These are phyloP conservation scores for Deinandra increscens DNA, from an alignment of 129 eudicot genomes.

Conservation along the genomic window DNA sequence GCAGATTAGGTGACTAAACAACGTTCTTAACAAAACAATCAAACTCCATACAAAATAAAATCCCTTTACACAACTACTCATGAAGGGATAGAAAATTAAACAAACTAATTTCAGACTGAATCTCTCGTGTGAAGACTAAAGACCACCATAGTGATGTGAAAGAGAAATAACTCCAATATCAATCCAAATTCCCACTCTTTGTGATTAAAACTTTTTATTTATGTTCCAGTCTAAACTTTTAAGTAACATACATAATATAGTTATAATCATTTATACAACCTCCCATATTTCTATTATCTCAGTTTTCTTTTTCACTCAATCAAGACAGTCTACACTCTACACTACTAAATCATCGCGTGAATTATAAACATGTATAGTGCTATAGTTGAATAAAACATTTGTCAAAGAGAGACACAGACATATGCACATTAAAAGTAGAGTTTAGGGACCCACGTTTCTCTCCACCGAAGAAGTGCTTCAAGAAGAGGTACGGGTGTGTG, in stretches of 20 bases:
- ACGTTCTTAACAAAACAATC: background rate
- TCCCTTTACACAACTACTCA: background rate
- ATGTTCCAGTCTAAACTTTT: background rate
- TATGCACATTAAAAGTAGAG: background rate
- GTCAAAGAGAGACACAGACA: background rate
- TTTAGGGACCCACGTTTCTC: conserved; percentile 69
- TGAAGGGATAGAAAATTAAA: background rate
- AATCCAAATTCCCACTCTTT: background rate
- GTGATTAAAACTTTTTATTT: background rate
- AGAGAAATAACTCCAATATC: conserved; percentile 5
- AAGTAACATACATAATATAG: conserved; percentile 6
- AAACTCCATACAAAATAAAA: conserved; percentile 2
- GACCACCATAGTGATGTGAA: background rate
- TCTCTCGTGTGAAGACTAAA: background rate
- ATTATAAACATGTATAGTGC: background rate
- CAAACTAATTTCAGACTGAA: background rate
- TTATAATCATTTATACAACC: conserved; percentile 3
- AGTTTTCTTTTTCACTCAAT: background rate
- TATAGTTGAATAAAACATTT: conserved; percentile 1
- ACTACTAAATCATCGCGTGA: conserved; percentile 2
- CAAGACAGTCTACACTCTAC: background rate
- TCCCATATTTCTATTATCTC: background rate
- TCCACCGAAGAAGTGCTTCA: conserved; percentile 95
- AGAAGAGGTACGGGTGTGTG: conserved; percentile 97
- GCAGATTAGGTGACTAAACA: conserved; percentile 9